Evolutionary conservation across 106 monocot species (phyloP).

Genomic region (Hemerocallis citrina): DNA sequence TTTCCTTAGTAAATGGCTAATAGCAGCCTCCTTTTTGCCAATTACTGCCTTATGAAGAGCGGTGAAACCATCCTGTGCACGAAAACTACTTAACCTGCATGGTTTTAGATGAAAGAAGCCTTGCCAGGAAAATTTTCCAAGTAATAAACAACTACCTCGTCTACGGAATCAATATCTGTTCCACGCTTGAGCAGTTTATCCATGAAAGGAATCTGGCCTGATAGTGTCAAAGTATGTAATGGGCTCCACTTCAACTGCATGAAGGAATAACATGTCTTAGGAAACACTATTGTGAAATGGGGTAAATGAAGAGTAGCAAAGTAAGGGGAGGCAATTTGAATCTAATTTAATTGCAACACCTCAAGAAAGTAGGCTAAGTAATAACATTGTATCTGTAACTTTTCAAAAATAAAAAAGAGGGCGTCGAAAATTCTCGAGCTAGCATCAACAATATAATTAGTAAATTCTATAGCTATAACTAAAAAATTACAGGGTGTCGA

Average conservation of each 20-base stretch:
- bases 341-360: too few relatives aligned
- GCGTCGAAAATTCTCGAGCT: too few relatives aligned
- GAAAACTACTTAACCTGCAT: constrained; percentile 25
- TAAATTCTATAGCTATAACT: too few relatives aligned
- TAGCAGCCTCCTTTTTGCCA: constrained; percentile 92
- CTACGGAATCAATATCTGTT: constrained; percentile 55
- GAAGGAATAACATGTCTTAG: background rate
- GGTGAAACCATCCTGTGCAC: constrained; percentile 82
- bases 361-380: too few relatives aligned
- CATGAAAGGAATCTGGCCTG: constrained; percentile 79
- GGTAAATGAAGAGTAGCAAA: too few relatives aligned
- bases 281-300: too few relatives aligned
- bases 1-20: constrained; percentile 86
- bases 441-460: too few relatives aligned
- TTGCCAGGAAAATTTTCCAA: background rate
- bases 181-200: constrained; percentile 70
- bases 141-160: constrained; percentile 40
- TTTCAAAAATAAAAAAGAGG: too few relatives aligned
- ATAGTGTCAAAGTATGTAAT: constrained; percentile 56
- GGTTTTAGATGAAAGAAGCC: constrained; percentile 9
- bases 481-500: too few relatives aligned
- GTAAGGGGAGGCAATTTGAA: too few relatives aligned
- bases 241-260: constrained; percentile 75
- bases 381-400: too few relatives aligned
- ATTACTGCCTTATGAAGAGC: constrained; percentile 87